Base-by-base conservation (phyloP, 2,329 filamentous ascomycete genomes). In the Paecilomyces niveus region DNA sequence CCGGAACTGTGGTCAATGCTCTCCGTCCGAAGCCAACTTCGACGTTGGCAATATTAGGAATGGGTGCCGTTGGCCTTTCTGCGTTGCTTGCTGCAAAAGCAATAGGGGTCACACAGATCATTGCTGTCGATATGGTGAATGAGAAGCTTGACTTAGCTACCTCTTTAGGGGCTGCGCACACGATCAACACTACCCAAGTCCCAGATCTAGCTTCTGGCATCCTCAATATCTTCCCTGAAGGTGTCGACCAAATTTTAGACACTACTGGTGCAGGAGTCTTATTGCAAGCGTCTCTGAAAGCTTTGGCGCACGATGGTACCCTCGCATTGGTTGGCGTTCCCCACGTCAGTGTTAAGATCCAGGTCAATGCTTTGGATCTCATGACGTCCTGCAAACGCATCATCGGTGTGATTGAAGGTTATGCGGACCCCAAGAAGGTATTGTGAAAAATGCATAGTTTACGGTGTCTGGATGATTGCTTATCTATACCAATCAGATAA, bases 101-200 rank as follows among this genome's bases (percentile, higher is more conserved):
- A 29, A 53, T 53, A 62, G 53, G 73, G 1, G 65, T 65, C 2
- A 55, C 62, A 24, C 62, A 52, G 7, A 9, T 82, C 55, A 75
- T 82, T 9, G 80, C 74, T 4, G 72, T 81, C 7, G 80, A 82
- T 60, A 67, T 80, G 9, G 70, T 80, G 11, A 66, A 73, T 7
- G 64, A 65, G 3, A 71, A 77, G 21, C 68, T 82, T 11, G 70
- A 73, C 24, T 61, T 81, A 22, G 79, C 80, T 0, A 72, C 65
- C 21, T 68, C 71, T 45, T 68, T 80, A 11, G 80, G 80, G 24
- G 80, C 80, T 2, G 80, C 77, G 11, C 64, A 75, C 31, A 68
- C 64, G 0, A 61, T 80, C 54, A 75, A 77, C 60, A 69, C 72
- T 5, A 70, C 64, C 52, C 59, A 62, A 8, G 58, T 65, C 3